Evolutionary conservation across 2,329 filamentous ascomycete species (phyloP).

Genomic region (Penicillium paneum): DNA sequence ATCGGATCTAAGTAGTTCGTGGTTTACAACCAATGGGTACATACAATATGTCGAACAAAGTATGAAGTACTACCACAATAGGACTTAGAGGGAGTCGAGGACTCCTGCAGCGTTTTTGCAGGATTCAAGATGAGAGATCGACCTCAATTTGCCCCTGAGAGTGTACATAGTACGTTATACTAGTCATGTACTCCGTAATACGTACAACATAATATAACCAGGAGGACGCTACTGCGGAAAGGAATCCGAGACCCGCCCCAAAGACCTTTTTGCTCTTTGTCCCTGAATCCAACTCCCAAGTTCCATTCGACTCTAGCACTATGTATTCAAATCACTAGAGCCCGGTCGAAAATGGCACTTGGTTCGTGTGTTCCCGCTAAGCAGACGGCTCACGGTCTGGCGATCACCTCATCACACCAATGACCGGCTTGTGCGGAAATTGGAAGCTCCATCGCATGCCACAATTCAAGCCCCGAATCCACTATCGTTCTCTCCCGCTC

Average conservation of each 20-base stretch:
- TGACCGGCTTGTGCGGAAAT: slow-evolving; percentile 18
- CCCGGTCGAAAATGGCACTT: slow-evolving; percentile 10
- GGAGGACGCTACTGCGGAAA: neutral
- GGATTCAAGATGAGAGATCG: neutral
- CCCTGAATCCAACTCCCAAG: neutral
- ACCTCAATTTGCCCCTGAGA: slow-evolving; percentile 12
- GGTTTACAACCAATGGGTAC: neutral
- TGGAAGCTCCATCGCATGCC: slow-evolving; percentile 19
- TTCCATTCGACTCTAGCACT: slow-evolving; percentile 2
- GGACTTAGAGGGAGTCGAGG: neutral
- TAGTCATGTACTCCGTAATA: neutral
- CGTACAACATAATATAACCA: neutral
- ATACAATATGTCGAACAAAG: neutral
- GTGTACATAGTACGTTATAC: neutral
- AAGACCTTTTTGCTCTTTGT: slow-evolving; percentile 5
- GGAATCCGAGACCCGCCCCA: neutral
- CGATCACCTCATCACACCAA: slow-evolving; percentile 25
- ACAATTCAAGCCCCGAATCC: slow-evolving; percentile 9
- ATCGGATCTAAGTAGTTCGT: slow-evolving; percentile 10
- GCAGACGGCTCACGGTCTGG: slow-evolving; percentile 15
- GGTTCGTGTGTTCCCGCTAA: slow-evolving; percentile 17
- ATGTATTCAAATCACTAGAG: slow-evolving; percentile 5
- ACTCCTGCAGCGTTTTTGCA: neutral
- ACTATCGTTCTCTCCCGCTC: neutral
- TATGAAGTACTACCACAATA: neutral